A percentile compares a stretch with the other conserved stretches of the same genome.
Conservation (phyloP, 768 basidiomycete species). For the Harrya chromipes region DNA sequence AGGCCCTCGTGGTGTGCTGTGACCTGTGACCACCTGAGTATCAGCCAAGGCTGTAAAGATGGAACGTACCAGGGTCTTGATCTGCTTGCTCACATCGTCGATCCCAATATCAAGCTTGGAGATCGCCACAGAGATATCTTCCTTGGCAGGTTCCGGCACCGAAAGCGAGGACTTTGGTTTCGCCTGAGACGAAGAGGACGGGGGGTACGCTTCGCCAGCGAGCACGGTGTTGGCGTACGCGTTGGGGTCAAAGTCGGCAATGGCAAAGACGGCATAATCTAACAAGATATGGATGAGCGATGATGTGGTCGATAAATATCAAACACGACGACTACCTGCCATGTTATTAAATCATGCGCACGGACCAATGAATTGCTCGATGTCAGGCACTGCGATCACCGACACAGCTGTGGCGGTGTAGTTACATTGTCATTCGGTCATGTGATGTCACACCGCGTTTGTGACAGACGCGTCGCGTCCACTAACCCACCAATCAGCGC, state of each 20-base stretch:
- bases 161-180: constrained; percentile 24
- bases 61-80: constrained; percentile 70
- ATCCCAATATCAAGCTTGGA: constrained; percentile 84
- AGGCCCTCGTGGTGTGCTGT: constrained; percentile 79
- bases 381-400: no score
- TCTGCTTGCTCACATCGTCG: constrained; percentile 90
- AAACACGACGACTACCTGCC: constrained; percentile 19
- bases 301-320: neutral
- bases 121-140: constrained; percentile 87
- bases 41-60: neutral
- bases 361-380: neutral
- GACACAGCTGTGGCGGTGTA: constrained; percentile 17
- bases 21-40: constrained; percentile 47
- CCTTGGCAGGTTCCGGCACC: constrained; percentile 58
- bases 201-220: constrained; percentile 74
- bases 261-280: constrained; percentile 79
- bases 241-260: constrained; percentile 75
- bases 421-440: constrained; percentile 15
- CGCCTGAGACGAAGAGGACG: constrained; percentile 31
- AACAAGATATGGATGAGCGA: neutral
- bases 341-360: constrained; percentile 5
- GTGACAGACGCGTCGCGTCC: constrained; percentile 25
- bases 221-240: constrained; percentile 91
- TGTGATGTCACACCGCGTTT: constrained; percentile 31
- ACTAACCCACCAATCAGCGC: neutral